Evolutionary conservation across 495 filamentous ascomycete species (phyloP).

Genomic region (Neurospora tetrasperma): DNA sequence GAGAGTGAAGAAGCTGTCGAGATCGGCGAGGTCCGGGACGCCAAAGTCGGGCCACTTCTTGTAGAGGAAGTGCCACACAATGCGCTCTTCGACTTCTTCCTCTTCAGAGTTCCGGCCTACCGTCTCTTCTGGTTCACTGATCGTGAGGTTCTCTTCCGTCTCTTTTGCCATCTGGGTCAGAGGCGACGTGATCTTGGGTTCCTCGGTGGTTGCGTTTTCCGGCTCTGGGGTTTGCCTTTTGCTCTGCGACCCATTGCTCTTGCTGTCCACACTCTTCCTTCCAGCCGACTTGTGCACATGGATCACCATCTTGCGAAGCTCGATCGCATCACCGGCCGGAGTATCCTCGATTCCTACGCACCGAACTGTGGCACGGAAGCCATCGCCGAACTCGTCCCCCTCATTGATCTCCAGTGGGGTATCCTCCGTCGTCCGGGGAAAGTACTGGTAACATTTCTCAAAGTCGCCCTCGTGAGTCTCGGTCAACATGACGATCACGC

Average conservation of each 20-base stretch:
- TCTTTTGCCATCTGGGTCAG: background rate
- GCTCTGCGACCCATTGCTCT: background rate
- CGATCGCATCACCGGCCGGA: constrained; percentile 39
- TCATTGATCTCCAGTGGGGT: constrained; percentile 45
- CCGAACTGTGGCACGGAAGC: constrained; percentile 46
- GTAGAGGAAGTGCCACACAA: constrained; percentile 84
- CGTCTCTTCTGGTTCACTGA: background rate
- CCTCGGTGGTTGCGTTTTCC: background rate
- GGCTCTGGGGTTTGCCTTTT: background rate
- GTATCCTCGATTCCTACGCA: constrained; percentile 41
- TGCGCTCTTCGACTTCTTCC: constrained; percentile 49
- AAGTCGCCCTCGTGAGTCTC: constrained; percentile 71
- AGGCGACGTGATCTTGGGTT: background rate
- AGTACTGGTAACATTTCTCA: constrained; percentile 92
- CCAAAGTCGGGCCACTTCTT: constrained; percentile 90
- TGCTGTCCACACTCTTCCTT: background rate
- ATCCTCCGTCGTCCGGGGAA: constrained; percentile 50
- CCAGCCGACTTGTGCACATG: constrained; percentile 19
- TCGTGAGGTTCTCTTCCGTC: constrained; percentile 5
- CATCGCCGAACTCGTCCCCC: constrained; percentile 50
- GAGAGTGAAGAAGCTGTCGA: constrained; percentile 66
- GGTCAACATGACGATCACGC: constrained; percentile 92
- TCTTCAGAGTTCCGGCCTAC: background rate
- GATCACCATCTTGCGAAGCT: constrained; percentile 43
- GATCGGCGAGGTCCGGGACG: constrained; percentile 71